Evolutionary conservation across 2,329 filamentous ascomycete species (phyloP).

Genomic region (Coleophoma crateriformis): DNA sequence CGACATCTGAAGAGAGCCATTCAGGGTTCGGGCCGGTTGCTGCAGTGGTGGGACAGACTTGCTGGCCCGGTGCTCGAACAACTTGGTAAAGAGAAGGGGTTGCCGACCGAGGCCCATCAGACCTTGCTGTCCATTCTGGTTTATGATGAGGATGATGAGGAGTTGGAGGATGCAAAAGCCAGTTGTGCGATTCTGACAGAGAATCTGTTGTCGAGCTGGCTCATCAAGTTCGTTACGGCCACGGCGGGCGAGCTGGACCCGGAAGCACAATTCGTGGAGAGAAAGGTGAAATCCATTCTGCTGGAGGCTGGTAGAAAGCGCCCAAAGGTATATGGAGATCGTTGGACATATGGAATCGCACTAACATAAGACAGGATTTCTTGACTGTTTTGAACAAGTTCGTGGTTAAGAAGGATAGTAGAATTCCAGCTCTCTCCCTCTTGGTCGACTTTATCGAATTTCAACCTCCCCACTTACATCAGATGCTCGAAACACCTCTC

Average conservation of each 20-base stretch:
- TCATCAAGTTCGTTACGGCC: constrained; percentile 35
- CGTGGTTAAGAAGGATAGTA: constrained; percentile 57
- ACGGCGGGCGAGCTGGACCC: constrained; percentile 33
- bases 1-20: constrained; percentile 59
- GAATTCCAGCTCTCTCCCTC: constrained; percentile 59
- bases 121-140: constrained; percentile 59
- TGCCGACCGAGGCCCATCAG: constrained; percentile 60
- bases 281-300: constrained; percentile 38
- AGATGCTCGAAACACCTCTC: constrained; percentile 63
- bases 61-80: constrained; percentile 50
- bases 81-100: constrained; percentile 54
- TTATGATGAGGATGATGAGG: constrained; percentile 53
- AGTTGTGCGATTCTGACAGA: constrained; percentile 47
- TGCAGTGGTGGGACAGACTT: constrained; percentile 68
- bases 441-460: constrained; percentile 68
- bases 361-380: constrained; percentile 47
- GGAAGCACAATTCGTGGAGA: constrained; percentile 38
- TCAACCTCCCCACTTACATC: constrained; percentile 74
- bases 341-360: constrained; percentile 2
- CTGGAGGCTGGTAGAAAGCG: constrained; percentile 54
- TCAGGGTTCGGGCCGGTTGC: constrained; percentile 53
- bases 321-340: constrained; percentile 44
- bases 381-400: constrained; percentile 60
- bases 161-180: constrained; percentile 36
- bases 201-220: constrained; percentile 51